Conservation (phyloP, 1,284 basidiomycete genomes). For the Irpex lacteus region DNA sequence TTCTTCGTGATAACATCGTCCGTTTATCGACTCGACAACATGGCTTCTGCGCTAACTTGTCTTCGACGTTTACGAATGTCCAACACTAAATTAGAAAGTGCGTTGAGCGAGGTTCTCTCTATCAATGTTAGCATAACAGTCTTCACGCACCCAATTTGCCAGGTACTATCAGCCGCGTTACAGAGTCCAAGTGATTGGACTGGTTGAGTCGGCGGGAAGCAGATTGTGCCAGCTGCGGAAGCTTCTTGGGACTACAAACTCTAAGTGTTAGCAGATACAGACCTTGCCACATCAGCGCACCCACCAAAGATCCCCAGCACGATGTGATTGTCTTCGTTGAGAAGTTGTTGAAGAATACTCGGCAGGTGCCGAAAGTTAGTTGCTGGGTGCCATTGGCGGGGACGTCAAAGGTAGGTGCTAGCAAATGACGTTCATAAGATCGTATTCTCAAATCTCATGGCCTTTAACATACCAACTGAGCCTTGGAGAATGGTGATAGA, state of each 20-base stretch:
- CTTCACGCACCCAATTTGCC: slow-evolving; percentile 22
- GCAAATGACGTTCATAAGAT: background rate
- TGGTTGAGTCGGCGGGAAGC: slow-evolving; percentile 23
- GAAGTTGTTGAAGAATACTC: slow-evolving; percentile 25
- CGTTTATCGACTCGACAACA: no score
- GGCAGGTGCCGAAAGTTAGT: slow-evolving; percentile 24
- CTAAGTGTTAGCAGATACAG: background rate
- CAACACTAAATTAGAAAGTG: background rate
- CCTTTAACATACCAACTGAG: slow-evolving; percentile 9
- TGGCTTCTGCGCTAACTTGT: no score
- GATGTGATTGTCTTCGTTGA: slow-evolving; percentile 14
- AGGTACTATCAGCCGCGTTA: slow-evolving; percentile 13
- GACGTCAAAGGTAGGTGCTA: slow-evolving; percentile 21
- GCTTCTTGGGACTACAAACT: slow-evolving; percentile 16
- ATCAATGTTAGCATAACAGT: no score
- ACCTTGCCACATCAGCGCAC: background rate
- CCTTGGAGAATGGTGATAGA: slow-evolving; percentile 22
- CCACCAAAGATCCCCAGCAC: slow-evolving; percentile 21
- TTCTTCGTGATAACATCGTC: no score
- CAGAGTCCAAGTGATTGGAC: slow-evolving; percentile 22
- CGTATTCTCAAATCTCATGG: background rate
- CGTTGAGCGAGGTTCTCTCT: background rate
- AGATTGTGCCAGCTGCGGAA: slow-evolving; percentile 18
- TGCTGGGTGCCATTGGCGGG: slow-evolving; percentile 19
- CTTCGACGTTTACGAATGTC: background rate